Base-by-base conservation (phyloP, 169 alveolate species). In the Ichthyophthirius multifiliis region DNA sequence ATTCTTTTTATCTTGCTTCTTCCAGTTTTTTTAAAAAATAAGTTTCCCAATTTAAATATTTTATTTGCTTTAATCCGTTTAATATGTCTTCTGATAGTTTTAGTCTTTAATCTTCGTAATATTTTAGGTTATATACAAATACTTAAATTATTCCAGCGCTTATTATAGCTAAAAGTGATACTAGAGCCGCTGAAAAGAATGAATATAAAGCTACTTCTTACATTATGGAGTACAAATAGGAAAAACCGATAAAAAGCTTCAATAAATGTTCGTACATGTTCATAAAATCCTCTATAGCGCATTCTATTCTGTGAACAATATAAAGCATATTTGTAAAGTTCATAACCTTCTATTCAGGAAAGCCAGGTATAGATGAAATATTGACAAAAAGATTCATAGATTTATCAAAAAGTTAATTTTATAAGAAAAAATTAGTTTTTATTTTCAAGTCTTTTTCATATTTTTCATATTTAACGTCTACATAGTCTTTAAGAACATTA, bases 31-130 rank as follows among this genome's bases (percentile, higher is more conserved):
- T 55, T 55, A 27, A 16, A 27, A 55, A 55, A 6, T 27, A 55
- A 23, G 71, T 27, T 55, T 55, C 71, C 71, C 71, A 55, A 20
- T 39, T 39, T 55, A 55, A 55, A 55, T 55, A 55, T 55, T 55
- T 55, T 16, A 55, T 55, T 16, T 55, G 39, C 5, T 55, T 55
- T 27, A 55, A 55, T 27, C 71, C 71, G 31, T 55, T 55, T 12
- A 55, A 27, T 6, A 55, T 55, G 31, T 55, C 71, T 55, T 55
- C 71, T 0, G 18, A 27, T 1, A 55, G 71, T 5, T 55, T 55
- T 3, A 55, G 71, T 20, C 71, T 16, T 23, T 55, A 55, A 27
- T 55, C 71, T 23, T 55, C 71, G 18, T 55, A 55, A 18, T 27
- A 34, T 7, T 39, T 55, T 3, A 55, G 71, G 10, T 27, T 55